Evolutionary conservation across 1,284 basidiomycete species (phyloP).

Genomic region (Trichosporon faecale): DNA sequence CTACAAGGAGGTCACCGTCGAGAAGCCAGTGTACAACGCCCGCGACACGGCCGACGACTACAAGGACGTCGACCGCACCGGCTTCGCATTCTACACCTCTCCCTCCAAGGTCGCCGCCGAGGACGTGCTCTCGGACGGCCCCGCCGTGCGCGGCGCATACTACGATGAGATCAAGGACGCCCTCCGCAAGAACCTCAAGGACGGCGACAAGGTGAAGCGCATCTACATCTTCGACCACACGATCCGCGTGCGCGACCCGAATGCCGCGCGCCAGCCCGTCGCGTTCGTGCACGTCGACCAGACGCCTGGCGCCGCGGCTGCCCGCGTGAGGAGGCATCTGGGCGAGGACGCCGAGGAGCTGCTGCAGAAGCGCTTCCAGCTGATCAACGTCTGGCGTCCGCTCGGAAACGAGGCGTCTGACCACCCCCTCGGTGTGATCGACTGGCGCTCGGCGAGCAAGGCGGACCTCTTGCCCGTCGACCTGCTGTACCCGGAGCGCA

Average conservation of each 20-base stretch:
- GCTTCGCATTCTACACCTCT: constrained; percentile 24
- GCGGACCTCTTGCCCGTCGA: constrained; percentile 19
- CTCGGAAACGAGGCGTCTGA: constrained; percentile 19
- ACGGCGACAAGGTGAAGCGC: constrained; percentile 14
- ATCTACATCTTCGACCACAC: constrained; percentile 27
- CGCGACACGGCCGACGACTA: constrained; percentile 20
- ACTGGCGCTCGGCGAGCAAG: constrained; percentile 20
- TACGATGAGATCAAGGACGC: constrained; percentile 22
- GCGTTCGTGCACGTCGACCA: constrained; percentile 26
- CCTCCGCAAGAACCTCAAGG: constrained; percentile 19
- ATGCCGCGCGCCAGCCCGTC: constrained; percentile 22
- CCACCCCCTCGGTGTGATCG: constrained; percentile 22
- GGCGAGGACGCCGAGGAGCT: constrained; percentile 22
- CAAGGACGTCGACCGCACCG: constrained; percentile 20
- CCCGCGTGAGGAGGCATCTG: constrained; percentile 22
- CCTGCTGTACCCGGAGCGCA: constrained; percentile 23
- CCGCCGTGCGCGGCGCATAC: constrained; percentile 17
- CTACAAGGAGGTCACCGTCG: neutral
- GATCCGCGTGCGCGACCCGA: constrained; percentile 22
- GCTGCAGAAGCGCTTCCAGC: constrained; percentile 24
- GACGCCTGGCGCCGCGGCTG: constrained; percentile 20
- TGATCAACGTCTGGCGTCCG: constrained; percentile 30
- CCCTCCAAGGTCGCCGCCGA: constrained; percentile 16
- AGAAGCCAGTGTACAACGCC: constrained; percentile 23
- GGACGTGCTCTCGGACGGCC: constrained; percentile 16